Conservation (phyloP, 768 basidiomycete genomes). For the Mycena haematopus region DNA sequence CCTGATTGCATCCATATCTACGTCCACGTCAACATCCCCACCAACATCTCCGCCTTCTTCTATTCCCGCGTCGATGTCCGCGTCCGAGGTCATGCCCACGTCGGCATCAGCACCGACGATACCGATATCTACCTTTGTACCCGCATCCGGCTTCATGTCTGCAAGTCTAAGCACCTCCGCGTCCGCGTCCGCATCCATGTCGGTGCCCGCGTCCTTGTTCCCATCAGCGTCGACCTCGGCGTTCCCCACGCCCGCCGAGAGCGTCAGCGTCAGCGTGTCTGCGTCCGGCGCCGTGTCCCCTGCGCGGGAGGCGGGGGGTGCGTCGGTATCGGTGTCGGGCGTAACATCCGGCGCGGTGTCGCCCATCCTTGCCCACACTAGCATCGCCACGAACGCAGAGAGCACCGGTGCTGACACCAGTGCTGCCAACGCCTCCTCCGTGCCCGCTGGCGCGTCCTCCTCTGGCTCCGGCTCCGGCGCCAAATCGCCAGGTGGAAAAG, state of each 20-base stretch:
- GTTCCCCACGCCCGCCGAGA: slow-evolving; percentile 14
- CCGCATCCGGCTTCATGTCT: neutral
- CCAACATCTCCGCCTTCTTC: too few species aligned
- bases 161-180: neutral
- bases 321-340: neutral
- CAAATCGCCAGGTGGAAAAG: neutral
- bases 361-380: neutral
- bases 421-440: too few species aligned
- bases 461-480: neutral
- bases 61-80: neutral
- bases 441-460: neutral
- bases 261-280: neutral
- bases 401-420: too few species aligned
- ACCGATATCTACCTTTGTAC: neutral
- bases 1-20: neutral
- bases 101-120: neutral
- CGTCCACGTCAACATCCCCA: neutral
- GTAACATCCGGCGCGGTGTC: neutral
- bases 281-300: slow-evolving; percentile 10
- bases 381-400: too few species aligned
- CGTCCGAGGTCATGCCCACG: neutral
- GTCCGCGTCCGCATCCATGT: neutral
- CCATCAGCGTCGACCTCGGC: neutral
- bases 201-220: neutral
- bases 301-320: neutral